A percentile compares a stretch with the other conserved stretches of the same genome.
Evolutionary conservation across 352 stramenopile genomes (phyloP).

Genomic region (Phytophthora meadii): DNA sequence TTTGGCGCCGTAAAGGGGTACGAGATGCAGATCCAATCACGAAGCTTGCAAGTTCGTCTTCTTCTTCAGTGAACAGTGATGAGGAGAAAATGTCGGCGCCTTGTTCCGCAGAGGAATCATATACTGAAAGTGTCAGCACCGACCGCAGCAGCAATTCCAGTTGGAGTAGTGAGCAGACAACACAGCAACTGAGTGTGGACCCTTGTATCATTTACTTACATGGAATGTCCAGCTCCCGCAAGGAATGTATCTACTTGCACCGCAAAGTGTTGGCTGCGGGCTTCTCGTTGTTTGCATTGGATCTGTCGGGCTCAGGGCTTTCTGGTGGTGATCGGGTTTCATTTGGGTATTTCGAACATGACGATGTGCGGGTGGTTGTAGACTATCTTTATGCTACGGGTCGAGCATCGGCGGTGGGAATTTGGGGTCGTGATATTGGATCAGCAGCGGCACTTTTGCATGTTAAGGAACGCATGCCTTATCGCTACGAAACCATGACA

Average conservation of each 20-base stretch:
- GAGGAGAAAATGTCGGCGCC: slow-evolving; percentile 15
- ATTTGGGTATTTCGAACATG: slow-evolving; percentile 75
- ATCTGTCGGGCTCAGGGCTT: slow-evolving; percentile 72
- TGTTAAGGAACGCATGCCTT: slow-evolving; percentile 47
- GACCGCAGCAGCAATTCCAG: slow-evolving; percentile 40
- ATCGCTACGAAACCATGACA: slow-evolving; percentile 58
- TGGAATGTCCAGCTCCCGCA: slow-evolving; percentile 79
- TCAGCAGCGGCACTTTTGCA: slow-evolving; percentile 62
- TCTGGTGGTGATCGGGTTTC: slow-evolving; percentile 73
- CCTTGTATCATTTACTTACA: slow-evolving; percentile 84
- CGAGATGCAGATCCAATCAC: slow-evolving; percentile 34
- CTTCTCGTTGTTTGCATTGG: slow-evolving; percentile 79
- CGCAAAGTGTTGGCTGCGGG: slow-evolving; percentile 55
- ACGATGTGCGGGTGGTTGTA: slow-evolving; percentile 63
- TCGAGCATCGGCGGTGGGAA: slow-evolving; percentile 53
- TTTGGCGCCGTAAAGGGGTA: slow-evolving; percentile 56
- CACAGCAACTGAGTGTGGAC: neutral
- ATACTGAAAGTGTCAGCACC: slow-evolving; percentile 29
- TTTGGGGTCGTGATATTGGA: slow-evolving; percentile 78
- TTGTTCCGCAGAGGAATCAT: slow-evolving; percentile 7
- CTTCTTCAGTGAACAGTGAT: slow-evolving; percentile 14
- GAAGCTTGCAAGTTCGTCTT: slow-evolving; percentile 5
- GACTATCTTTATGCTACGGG: slow-evolving; percentile 75
- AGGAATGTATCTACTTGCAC: slow-evolving; percentile 78
- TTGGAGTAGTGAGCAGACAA: slow-evolving; percentile 16